A percentile compares a stretch with the other conserved stretches of the same genome.
Evolutionary conservation across 2,329 filamentous ascomycete species (phyloP).

Genomic region (Trichoderma brevicompactum): DNA sequence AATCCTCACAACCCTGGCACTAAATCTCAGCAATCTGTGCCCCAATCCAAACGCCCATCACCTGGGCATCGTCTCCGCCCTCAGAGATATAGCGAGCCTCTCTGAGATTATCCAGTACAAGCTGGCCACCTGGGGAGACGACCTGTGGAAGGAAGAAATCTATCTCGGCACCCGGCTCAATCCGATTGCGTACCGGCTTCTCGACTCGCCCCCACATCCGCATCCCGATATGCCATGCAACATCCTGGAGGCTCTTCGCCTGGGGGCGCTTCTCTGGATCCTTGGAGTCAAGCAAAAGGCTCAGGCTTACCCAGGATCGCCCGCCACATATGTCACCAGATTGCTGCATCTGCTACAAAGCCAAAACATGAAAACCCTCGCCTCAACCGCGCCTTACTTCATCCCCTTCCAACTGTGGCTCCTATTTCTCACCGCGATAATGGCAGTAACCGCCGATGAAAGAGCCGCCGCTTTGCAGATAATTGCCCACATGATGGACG

Average conservation of each 20-base stretch:
- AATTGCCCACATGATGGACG: conserved; percentile 1
- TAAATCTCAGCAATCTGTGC: neutral
- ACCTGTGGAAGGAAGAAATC: conserved; percentile 24
- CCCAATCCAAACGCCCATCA: conserved; percentile 1
- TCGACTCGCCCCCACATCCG: neutral
- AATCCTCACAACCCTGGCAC: neutral
- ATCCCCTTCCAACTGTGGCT: conserved; percentile 19
- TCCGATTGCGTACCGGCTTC: conserved; percentile 16
- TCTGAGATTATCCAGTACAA: conserved; percentile 6
- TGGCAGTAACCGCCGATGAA: neutral
- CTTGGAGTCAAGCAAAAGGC: conserved; percentile 15
- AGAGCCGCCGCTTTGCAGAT: neutral
- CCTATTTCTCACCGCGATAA: conserved; percentile 3
- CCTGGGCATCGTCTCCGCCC: neutral
- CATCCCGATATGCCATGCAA: neutral
- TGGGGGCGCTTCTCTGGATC: conserved; percentile 21
- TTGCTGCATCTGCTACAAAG: neutral
- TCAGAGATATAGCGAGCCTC: conserved; percentile 7
- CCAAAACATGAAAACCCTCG: neutral
- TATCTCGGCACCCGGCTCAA: conserved; percentile 17
- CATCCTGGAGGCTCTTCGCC: conserved; percentile 6
- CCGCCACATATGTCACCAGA: conserved; percentile 9
- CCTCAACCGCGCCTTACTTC: neutral
- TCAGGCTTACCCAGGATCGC: conserved; percentile 16
- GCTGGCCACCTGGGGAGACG: neutral